phyloP scores from a whole-genome alignment of 106 monocot genomes.

The Dendrobium nobile region DNA sequence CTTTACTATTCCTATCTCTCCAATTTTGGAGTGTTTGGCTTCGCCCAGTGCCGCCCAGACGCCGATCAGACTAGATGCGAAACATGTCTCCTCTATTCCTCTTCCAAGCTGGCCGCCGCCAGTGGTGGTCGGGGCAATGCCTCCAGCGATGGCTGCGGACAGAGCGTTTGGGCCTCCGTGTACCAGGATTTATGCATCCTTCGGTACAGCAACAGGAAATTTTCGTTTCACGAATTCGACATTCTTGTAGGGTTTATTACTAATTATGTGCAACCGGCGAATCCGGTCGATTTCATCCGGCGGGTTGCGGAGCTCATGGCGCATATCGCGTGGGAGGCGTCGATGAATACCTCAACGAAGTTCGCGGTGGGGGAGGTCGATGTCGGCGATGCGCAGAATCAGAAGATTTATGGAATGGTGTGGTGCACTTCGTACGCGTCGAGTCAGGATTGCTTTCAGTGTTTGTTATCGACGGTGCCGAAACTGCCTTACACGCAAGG shows the following conservation, averaged over 20 bases:
- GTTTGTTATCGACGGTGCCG: not conserved
- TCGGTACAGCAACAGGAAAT: constrained; percentile 20
- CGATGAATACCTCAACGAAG: not conserved
- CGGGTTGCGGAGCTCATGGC: not conserved
- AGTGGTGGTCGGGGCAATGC: not conserved
- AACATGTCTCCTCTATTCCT: constrained; percentile 20
- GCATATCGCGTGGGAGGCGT: not conserved
- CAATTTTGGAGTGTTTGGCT: not conserved
- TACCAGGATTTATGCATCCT: constrained; percentile 38
- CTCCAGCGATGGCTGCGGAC: constrained; percentile 5
- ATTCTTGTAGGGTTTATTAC: not conserved
- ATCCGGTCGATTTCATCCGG: not conserved
- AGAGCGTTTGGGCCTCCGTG: constrained; percentile 9
- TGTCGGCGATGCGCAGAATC: not conserved
- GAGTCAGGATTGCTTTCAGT: constrained; percentile 4
- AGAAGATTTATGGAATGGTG: constrained; percentile 16
- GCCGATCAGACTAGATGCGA: constrained; percentile 6
- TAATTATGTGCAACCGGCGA: not conserved
- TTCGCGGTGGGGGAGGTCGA: not conserved
- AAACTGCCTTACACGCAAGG: not conserved
- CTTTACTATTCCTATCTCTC: too few species aligned
- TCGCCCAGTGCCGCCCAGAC: constrained; percentile 50
- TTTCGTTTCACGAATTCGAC: not conserved
- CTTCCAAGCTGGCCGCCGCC: not conserved
- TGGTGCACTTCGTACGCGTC: constrained; percentile 28